Evolutionary conservation across 2,329 filamentous ascomycete species (phyloP), one percentile per base, ranked within the genome.

Genomic region (Plenodomus biglobosus): DNA sequence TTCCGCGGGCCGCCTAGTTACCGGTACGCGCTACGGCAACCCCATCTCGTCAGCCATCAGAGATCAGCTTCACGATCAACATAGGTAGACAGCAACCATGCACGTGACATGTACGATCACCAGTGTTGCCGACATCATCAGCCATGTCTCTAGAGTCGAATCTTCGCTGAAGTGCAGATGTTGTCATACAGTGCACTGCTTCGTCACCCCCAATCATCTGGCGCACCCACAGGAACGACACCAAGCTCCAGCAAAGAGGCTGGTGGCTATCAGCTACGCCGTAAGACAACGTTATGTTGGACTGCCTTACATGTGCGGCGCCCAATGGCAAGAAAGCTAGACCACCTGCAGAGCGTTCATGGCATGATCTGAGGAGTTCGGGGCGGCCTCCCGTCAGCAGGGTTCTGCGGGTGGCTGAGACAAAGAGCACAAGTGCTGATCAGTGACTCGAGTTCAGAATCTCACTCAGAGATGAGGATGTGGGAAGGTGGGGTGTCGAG

Each of bases 171-270:
- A 37, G 19, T 7, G 32, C 41, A 18, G 34, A 17, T 37, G 20
- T 16, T 38, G 32, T 43, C 32, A 22, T 38, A 17, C 19, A 19
- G 19, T 4, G 24, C 32, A 21, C 41, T 20, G 11, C 36, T 43
- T 43, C 34, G 41, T 38, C 41, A 30, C 38, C 13, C 40, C 27
- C 27, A 24, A 11, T 24, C 22, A 5, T 24, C 11, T 11, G 22
- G 22, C 27, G 7, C 27, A 32, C 11, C 27, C 11, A 15, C 27
- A 32, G 6, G n/a, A 27, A n/a, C 17, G 30, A 11, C 27, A 37
- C 36, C 40, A 42, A 42, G 40, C 40, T 42, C 37, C 41, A 43
- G 16, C n/a, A n/a, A 42, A n/a, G n/a, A 37, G 3, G 34, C 41
- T 32, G 41, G 41, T 37, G 41, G 41, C 34, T 38, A 38, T 20